These are phyloP conservation scores for Aspergillus phoenicis DNA, from an alignment of 2,329 filamentous ascomycete species.

Conservation along the genomic window DNA sequence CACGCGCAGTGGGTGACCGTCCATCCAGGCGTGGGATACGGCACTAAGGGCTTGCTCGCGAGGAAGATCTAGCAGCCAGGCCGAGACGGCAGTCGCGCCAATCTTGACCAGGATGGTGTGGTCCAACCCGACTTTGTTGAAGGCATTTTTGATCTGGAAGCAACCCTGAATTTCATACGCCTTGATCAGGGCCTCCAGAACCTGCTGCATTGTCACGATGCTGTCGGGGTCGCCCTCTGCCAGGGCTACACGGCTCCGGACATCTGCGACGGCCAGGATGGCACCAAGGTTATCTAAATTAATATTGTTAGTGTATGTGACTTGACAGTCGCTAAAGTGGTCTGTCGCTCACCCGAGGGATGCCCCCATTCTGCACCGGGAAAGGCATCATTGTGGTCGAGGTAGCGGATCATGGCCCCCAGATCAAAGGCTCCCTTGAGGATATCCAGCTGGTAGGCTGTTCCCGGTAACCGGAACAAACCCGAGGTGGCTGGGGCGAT, in stretches of 20 bases:
- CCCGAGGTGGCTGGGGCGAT: constrained; percentile 15
- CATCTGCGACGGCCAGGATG: constrained; percentile 40
- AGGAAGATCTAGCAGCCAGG: constrained; percentile 41
- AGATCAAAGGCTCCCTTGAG: constrained; percentile 45
- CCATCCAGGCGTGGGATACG: constrained; percentile 45
- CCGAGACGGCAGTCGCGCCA: constrained; percentile 43
- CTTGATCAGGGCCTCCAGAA: constrained; percentile 42
- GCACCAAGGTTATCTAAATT: constrained; percentile 43
- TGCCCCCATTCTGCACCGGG: constrained; percentile 48
- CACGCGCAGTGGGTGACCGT: constrained; percentile 40
- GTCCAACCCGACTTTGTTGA: constrained; percentile 46
- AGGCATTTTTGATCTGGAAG: constrained; percentile 41
- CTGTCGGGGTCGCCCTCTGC: background rate
- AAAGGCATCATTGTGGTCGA: constrained; percentile 48
- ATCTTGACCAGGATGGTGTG: constrained; percentile 48
- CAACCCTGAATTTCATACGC: constrained; percentile 49
- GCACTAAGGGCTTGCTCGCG: constrained; percentile 38
- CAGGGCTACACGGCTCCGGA: constrained; percentile 26
- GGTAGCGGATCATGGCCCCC: constrained; percentile 42
- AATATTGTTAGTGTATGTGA: too few species aligned
- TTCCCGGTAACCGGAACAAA: constrained; percentile 40
- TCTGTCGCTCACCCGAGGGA: constrained; percentile 33
- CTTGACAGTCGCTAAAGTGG: too few species aligned
- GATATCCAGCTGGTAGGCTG: constrained; percentile 37
- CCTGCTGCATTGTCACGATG: constrained; percentile 35